These are phyloP conservation scores for Mimosa bimucronata DNA, from an alignment of 306 rosid genomes.

Conservation along the genomic window DNA sequence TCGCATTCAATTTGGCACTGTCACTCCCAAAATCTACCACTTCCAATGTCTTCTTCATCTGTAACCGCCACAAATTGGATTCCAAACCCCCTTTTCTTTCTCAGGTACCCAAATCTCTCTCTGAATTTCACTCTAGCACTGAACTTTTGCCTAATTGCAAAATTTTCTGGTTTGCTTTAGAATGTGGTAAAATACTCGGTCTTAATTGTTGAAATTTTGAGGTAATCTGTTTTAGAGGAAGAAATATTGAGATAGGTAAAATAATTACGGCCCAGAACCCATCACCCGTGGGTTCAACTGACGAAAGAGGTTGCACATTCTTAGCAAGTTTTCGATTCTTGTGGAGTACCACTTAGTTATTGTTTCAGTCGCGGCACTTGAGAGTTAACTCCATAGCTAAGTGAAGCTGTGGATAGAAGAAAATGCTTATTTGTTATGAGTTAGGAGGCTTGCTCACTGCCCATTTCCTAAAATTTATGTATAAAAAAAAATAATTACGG, in stretches of 20 bases:
- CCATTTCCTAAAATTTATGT: no score
- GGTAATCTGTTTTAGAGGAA: not conserved
- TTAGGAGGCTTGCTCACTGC: no score
- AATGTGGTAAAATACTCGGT: not conserved
- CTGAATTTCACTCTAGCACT: not conserved
- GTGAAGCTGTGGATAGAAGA: no score
- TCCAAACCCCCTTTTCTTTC: conserved; percentile 88
- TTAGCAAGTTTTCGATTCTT: no score
- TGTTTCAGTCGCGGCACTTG: no score
- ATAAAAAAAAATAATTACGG: not conserved
- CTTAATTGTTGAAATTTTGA: not conserved
- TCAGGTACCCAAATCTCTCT: conserved; percentile 51
- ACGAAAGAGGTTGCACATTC: no score
- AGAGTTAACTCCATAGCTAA: no score
- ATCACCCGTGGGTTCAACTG: no score
- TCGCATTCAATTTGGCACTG: conserved; percentile 65
- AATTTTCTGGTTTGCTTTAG: not conserved
- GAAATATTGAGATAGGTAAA: not conserved
- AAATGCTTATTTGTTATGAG: no score
- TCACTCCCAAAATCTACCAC: conserved; percentile 30
- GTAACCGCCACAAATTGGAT: conserved; percentile 60
- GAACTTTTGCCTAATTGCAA: not conserved
- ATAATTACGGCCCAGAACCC: not conserved
- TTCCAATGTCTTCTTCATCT: conserved; percentile 66
- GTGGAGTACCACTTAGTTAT: no score